A percentile compares a stretch with the other conserved stretches of the same genome.
phyloP scores from a whole-genome alignment of 306 rosid species.

The Vicia villosa region DNA sequence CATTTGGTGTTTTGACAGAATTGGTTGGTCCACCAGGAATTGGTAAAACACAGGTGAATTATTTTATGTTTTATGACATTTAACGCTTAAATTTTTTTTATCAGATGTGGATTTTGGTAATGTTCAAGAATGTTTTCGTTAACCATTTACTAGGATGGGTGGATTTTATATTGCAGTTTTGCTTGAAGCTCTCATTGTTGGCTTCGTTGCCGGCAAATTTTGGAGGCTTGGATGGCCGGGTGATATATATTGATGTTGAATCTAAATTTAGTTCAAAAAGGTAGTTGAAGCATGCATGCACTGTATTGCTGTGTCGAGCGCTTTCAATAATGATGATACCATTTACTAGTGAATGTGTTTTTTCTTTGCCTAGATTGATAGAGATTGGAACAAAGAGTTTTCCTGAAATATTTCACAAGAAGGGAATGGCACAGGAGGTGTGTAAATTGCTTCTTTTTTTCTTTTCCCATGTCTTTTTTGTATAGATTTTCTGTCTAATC shows the following conservation, averaged over 20 bases:
- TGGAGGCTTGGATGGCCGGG: conserved; percentile 88
- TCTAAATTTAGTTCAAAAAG: conserved; percentile 89
- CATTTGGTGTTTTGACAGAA: conserved; percentile 91
- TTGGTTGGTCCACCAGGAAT: conserved; percentile 97
- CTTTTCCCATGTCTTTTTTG: not conserved
- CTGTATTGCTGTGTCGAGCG: conserved; percentile 20
- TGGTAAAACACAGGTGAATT: conserved; percentile 82
- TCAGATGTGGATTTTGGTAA: conserved; percentile 12
- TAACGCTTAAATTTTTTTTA: not conserved
- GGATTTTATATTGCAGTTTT: conserved; percentile 59
- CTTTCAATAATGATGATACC: conserved; percentile 8
- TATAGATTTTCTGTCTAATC: conserved; percentile 13
- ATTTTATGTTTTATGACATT: conserved; percentile 7
- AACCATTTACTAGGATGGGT: conserved; percentile 25
- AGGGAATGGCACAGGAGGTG: conserved; percentile 91
- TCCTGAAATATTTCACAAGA: conserved; percentile 77
- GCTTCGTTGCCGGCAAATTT: conserved; percentile 64
- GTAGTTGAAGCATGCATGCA: conserved; percentile 39
- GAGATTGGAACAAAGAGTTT: conserved; percentile 83
- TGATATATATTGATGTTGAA: conserved; percentile 82
- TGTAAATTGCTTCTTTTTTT: conserved; percentile 24
- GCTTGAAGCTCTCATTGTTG: conserved; percentile 87
- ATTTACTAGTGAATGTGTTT: conserved; percentile 22
- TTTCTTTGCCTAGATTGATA: conserved; percentile 60
- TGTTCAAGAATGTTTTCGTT: conserved; percentile 15